A percentile compares a stretch with the other conserved stretches of the same genome.
phyloP scores from a whole-genome alignment of 2,329 filamentous ascomycete genomes.

The Clonostachys chloroleuca region DNA sequence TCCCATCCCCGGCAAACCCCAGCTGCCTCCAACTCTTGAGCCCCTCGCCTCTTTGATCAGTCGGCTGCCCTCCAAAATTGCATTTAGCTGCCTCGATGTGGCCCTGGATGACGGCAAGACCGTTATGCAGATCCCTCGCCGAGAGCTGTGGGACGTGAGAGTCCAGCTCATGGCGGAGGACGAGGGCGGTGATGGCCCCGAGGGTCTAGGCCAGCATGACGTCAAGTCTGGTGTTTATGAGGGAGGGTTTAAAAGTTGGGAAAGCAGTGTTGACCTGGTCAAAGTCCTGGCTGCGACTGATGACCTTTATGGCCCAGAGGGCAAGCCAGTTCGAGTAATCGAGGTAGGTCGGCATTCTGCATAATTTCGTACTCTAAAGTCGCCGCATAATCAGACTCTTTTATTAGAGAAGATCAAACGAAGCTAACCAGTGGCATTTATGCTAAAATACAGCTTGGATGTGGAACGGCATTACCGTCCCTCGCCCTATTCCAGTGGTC shows the following conservation, averaged over 20 bases:
- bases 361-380: not conserved
- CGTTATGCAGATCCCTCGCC: constrained; percentile 55
- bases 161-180: constrained; percentile 77
- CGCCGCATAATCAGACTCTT: not conserved
- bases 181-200: constrained; percentile 30
- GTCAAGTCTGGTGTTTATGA: constrained; percentile 81
- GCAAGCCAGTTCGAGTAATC: constrained; percentile 37
- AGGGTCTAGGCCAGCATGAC: constrained; percentile 63
- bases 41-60: constrained; percentile 45
- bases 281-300: constrained; percentile 52
- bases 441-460: constrained; percentile 58
- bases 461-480: constrained; percentile 71
- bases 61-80: constrained; percentile 67
- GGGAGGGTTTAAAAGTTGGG: constrained; percentile 87
- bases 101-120: constrained; percentile 48
- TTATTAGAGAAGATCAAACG: not conserved
- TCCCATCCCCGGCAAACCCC: constrained; percentile 56
- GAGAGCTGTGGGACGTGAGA: constrained; percentile 78
- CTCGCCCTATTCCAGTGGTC: constrained; percentile 66
- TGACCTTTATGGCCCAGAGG: constrained; percentile 17
- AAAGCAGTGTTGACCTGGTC: constrained; percentile 77
- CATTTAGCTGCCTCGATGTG: constrained; percentile 60
- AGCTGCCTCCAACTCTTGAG: constrained; percentile 51
- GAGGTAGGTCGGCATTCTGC: constrained; percentile 50
- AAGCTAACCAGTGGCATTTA: not conserved